Percentiles rank a stretch among this genome's conserved stretches.
These are phyloP conservation scores for Pseudogymnoascus sp. DNA, from an alignment of 2,329 filamentous ascomycete genomes.

Conservation along the genomic window DNA sequence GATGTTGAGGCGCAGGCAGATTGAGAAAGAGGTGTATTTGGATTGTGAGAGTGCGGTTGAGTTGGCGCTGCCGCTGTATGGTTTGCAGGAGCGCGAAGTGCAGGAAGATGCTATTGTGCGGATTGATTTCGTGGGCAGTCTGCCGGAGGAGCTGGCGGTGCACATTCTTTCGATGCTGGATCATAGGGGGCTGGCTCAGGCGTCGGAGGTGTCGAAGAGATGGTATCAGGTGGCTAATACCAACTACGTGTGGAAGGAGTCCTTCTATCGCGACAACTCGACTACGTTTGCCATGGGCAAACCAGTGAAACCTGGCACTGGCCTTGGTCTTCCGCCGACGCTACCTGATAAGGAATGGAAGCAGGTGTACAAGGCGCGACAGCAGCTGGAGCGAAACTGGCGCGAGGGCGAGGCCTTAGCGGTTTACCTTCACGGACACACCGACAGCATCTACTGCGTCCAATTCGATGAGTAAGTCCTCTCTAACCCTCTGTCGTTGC, in stretches of 20 bases:
- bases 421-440: constrained; percentile 87
- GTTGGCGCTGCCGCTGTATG: constrained; percentile 32
- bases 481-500: not conserved
- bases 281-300: constrained; percentile 52
- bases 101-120: constrained; percentile 42
- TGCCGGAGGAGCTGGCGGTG: constrained; percentile 54
- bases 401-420: constrained; percentile 64
- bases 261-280: constrained; percentile 56
- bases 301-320: constrained; percentile 46
- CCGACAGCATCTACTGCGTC: constrained; percentile 93
- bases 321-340: constrained; percentile 50
- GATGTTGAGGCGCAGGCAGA: constrained; percentile 26
- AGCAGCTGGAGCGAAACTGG: constrained; percentile 74
- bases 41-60: constrained; percentile 61
- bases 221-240: constrained; percentile 46
- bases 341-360: constrained; percentile 72
- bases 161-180: constrained; percentile 53
- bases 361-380: constrained; percentile 71
- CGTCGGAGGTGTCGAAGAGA: constrained; percentile 42
- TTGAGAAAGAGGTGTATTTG: constrained; percentile 42
- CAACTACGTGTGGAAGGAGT: constrained; percentile 58
- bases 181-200: constrained; percentile 42
- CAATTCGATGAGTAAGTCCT: constrained; percentile 85
- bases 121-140: constrained; percentile 50
- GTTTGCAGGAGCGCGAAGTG: constrained; percentile 30